phyloP scores from a whole-genome alignment of 2,329 filamentous ascomycete genomes.

The Mycocentrospora acerina region DNA sequence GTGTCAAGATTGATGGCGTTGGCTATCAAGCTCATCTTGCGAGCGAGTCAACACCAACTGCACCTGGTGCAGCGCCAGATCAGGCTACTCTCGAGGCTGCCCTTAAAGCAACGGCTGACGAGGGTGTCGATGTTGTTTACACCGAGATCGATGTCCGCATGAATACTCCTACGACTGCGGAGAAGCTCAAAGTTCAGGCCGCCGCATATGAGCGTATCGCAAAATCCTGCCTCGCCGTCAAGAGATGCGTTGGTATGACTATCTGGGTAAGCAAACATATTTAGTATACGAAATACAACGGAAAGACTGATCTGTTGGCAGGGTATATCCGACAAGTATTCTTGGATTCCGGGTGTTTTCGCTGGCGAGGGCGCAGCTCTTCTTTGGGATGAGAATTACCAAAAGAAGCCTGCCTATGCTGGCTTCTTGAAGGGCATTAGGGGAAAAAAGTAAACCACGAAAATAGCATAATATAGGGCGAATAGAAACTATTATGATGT shows the following conservation, averaged over 20 bases:
- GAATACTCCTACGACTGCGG: conserved; percentile 48
- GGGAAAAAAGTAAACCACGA: conserved; percentile 18
- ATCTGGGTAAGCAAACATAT: conserved; percentile 50
- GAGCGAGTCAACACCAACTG: conserved; percentile 53
- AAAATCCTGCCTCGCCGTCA: conserved; percentile 38
- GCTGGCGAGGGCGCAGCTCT: conserved; percentile 39
- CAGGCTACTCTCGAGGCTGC: conserved; percentile 49
- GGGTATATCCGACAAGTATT: conserved; percentile 46
- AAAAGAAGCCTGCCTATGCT: conserved; percentile 42
- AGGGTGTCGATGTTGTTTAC: conserved; percentile 60
- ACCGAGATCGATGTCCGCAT: conserved; percentile 64
- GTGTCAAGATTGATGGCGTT: conserved; percentile 60
- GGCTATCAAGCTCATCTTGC: conserved; percentile 62
- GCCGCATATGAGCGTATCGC: conserved; percentile 49
- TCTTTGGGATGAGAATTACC: conserved; percentile 34
- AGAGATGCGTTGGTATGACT: conserved; percentile 44
- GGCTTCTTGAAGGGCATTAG: conserved; percentile 30
- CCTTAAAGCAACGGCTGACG: conserved; percentile 54
- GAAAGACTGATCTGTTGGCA: conserved; percentile 5
- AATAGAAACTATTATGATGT: too few relatives aligned
- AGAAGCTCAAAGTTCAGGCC: conserved; percentile 51
- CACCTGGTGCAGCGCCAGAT: conserved; percentile 45
- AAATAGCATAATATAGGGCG: too few relatives aligned
- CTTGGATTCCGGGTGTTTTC: conserved; percentile 44
- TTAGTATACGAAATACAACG: too few relatives aligned